Conservation (phyloP, 1,284 basidiomycete species). For the Naganishia cerealis region DNA sequence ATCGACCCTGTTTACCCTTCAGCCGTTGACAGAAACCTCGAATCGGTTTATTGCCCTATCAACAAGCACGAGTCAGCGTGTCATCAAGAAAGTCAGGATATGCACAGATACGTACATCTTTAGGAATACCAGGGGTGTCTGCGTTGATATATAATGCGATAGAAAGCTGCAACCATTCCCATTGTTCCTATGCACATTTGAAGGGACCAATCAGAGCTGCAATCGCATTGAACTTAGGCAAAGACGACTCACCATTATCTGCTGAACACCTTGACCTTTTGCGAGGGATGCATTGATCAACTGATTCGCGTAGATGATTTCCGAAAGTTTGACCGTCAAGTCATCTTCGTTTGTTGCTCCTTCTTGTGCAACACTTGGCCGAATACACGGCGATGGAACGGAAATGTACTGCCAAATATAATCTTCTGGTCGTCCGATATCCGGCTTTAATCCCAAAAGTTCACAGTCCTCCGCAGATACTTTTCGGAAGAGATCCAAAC, state of each 20-base stretch:
- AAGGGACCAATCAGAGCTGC: conserved; percentile 6
- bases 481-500: conserved; percentile 86
- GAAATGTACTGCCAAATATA: conserved; percentile 99
- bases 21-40: conserved; percentile 96
- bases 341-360: conserved; percentile 95
- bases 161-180: conserved; percentile 93
- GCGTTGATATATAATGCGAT: conserved; percentile 99
- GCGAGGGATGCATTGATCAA: conserved; percentile 86
- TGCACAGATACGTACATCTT: conserved; percentile 56
- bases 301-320: conserved; percentile 93
- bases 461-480: conserved; percentile 89
- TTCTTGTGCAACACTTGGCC: conserved; percentile 95
- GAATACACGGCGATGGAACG: conserved; percentile 95
- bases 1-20: conserved; percentile 98
- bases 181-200: conserved; percentile 72
- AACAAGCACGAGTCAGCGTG: not conserved
- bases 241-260: conserved; percentile 70
- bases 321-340: conserved; percentile 92
- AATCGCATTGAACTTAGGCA: conserved; percentile 4
- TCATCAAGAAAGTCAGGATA: not conserved
- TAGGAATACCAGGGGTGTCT: conserved; percentile 87
- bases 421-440: conserved; percentile 89
- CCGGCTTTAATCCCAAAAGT: conserved; percentile 84
- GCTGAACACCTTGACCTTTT: conserved; percentile 81
- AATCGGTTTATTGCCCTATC: conserved; percentile 79